Conservation (phyloP, 768 basidiomycete genomes). For the Leccinum barrowsii region DNA sequence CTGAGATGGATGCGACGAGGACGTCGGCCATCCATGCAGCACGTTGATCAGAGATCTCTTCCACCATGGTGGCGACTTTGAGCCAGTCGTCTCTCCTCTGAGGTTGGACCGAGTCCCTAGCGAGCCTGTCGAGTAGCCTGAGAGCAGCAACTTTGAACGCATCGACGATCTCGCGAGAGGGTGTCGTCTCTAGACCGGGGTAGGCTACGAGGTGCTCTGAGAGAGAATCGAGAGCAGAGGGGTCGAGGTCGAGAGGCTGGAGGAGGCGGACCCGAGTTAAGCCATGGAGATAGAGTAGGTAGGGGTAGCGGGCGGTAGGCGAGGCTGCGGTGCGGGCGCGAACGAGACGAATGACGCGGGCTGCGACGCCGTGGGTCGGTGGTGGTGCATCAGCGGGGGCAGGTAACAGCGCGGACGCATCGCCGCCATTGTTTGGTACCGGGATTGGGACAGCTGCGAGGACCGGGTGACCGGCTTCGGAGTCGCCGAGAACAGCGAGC, state of each 20-base stretch:
- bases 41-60: slow-evolving; percentile 61
- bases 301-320: slow-evolving; percentile 47
- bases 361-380: slow-evolving; percentile 64
- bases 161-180: slow-evolving; percentile 52
- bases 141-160: slow-evolving; percentile 69
- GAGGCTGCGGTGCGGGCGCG: slow-evolving; percentile 47
- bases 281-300: slow-evolving; percentile 70
- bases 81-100: slow-evolving; percentile 62
- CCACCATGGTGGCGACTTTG: slow-evolving; percentile 68
- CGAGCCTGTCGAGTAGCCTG: slow-evolving; percentile 63
- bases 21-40: slow-evolving; percentile 78
- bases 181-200: slow-evolving; percentile 38
- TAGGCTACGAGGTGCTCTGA: slow-evolving; percentile 46
- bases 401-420: background rate
- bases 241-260: slow-evolving; percentile 32
- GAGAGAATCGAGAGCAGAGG: slow-evolving; percentile 31
- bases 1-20: slow-evolving; percentile 52
- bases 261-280: slow-evolving; percentile 61
- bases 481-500: slow-evolving; percentile 62
- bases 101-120: slow-evolving; percentile 39
- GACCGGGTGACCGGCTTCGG: slow-evolving; percentile 59
- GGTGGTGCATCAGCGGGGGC: slow-evolving; percentile 18
- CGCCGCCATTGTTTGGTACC: slow-evolving; percentile 23
- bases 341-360: slow-evolving; percentile 67
- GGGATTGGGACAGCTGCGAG: slow-evolving; percentile 62